phyloP scores from a whole-genome alignment of 805 yeast species.

The Cyberlindnera maclurae region DNA sequence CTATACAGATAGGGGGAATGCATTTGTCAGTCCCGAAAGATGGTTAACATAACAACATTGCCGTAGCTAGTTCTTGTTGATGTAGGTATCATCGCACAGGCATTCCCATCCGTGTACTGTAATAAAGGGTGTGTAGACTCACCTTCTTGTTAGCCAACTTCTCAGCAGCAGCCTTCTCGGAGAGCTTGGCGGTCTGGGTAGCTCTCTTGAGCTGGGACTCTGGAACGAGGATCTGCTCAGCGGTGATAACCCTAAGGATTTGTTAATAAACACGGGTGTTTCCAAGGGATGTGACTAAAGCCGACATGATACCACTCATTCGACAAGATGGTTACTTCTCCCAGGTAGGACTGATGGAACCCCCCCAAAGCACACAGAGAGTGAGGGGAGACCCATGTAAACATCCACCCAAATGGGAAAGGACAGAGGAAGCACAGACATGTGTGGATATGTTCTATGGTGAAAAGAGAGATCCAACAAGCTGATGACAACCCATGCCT shows the following conservation, averaged over 20 bases:
- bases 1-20: not conserved
- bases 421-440: slow-evolving; percentile 25
- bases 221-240: slow-evolving; percentile 48
- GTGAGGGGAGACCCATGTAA: too few species aligned
- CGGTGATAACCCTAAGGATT: slow-evolving; percentile 23
- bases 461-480: slow-evolving; percentile 6
- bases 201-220: slow-evolving; percentile 82
- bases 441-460: slow-evolving; percentile 11
- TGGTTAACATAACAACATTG: slow-evolving; percentile 72
- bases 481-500: slow-evolving; percentile 25
- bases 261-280: slow-evolving; percentile 8
- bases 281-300: slow-evolving; percentile 3
- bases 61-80: slow-evolving; percentile 55
- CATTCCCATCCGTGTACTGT: not conserved
- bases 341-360: slow-evolving; percentile 2
- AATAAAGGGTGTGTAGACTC: slow-evolving; percentile 36
- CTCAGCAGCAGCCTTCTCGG: slow-evolving; percentile 74
- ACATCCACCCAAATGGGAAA: slow-evolving; percentile 9
- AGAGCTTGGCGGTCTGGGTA: slow-evolving; percentile 70
- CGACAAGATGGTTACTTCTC: slow-evolving; percentile 20
- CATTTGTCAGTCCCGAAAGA: slow-evolving; percentile 67
- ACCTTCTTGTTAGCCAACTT: slow-evolving; percentile 73
- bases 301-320: slow-evolving; percentile 28
- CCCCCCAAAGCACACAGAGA: not conserved
- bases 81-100: slow-evolving; percentile 40